Conservation (phyloP, 169 alveolate species). For the Cryptosporidium canis region DNA sequence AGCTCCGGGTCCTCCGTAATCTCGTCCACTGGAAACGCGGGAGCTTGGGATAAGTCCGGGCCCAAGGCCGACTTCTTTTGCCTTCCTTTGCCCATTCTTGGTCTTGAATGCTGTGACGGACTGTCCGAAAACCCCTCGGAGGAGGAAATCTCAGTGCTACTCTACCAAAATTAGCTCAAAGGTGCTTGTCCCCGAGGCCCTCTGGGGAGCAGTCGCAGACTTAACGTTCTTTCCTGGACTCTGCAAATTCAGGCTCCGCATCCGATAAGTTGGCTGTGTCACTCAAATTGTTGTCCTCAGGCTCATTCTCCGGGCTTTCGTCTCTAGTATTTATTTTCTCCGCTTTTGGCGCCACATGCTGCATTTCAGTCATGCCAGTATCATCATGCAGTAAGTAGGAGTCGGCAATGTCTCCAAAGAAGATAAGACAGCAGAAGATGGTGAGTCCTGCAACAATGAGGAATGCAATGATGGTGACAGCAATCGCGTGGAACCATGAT, state of each 20-base stretch:
- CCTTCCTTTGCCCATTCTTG: background rate
- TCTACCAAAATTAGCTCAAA: no score
- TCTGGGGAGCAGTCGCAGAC: background rate
- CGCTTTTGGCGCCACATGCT: constrained; percentile 28
- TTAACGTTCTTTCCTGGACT: constrained; percentile 37
- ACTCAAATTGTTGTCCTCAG: background rate
- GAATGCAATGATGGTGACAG: background rate
- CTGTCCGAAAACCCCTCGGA: no score
- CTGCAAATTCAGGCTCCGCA: background rate
- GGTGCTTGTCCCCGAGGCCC: no score
- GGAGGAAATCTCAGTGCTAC: no score
- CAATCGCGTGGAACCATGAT: constrained; percentile 62
- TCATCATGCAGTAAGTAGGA: constrained; percentile 39
- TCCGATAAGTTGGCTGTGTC: background rate
- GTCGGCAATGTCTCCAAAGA: constrained; percentile 67
- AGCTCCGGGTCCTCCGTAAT: background rate
- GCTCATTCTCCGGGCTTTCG: background rate
- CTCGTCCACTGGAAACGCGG: constrained; percentile 9
- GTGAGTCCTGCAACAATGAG: constrained; percentile 53
- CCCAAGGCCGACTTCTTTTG: background rate
- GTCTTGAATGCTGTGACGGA: background rate
- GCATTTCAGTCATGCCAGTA: constrained; percentile 6
- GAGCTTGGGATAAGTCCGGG: background rate
- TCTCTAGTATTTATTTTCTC: background rate
- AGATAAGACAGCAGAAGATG: constrained; percentile 16